These are phyloP conservation scores for Elsinoe arachidis DNA, from an alignment of 2,329 filamentous ascomycete species.

Conservation along the genomic window DNA sequence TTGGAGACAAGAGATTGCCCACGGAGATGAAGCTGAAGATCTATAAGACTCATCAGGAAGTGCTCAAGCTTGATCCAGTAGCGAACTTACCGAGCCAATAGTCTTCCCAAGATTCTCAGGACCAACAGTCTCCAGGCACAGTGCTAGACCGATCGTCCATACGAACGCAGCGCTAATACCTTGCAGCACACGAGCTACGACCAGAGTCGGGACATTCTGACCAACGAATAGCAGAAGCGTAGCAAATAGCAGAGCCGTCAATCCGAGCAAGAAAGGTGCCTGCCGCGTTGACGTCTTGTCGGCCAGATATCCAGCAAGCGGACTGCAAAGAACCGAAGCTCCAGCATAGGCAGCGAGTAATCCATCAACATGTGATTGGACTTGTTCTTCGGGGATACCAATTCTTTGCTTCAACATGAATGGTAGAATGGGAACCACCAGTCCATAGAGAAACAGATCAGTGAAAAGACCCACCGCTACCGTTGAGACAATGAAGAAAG, in stretches of 20 bases:
- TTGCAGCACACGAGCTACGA: constrained; percentile 48
- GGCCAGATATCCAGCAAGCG: constrained; percentile 47
- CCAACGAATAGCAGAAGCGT: constrained; percentile 49
- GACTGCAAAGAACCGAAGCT: constrained; percentile 43
- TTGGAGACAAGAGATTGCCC: constrained; percentile 48
- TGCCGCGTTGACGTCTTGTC: constrained; percentile 47
- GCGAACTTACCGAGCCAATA: constrained; percentile 44
- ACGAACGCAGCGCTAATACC: constrained; percentile 51
- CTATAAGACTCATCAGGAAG: constrained; percentile 18
- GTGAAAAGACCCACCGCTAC: constrained; percentile 49
- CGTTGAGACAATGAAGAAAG: constrained; percentile 50
- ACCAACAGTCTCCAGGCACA: constrained; percentile 52
- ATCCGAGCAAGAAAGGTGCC: constrained; percentile 49
- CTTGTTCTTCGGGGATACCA: constrained; percentile 37
- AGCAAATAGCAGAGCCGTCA: constrained; percentile 44
- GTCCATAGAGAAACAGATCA: constrained; percentile 51
- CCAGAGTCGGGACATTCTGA: constrained; percentile 38
- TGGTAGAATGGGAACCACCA: constrained; percentile 51
- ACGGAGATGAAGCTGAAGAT: constrained; percentile 53
- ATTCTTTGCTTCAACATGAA: constrained; percentile 49
- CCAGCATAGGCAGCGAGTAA: constrained; percentile 49
- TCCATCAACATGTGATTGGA: constrained; percentile 46
- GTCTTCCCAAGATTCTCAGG: constrained; percentile 51
- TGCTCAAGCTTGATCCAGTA: background rate
- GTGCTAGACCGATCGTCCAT: constrained; percentile 51